These are phyloP conservation scores for Sanghuangporus sanghuang DNA, from an alignment of 1,284 basidiomycete genomes.

Conservation along the genomic window DNA sequence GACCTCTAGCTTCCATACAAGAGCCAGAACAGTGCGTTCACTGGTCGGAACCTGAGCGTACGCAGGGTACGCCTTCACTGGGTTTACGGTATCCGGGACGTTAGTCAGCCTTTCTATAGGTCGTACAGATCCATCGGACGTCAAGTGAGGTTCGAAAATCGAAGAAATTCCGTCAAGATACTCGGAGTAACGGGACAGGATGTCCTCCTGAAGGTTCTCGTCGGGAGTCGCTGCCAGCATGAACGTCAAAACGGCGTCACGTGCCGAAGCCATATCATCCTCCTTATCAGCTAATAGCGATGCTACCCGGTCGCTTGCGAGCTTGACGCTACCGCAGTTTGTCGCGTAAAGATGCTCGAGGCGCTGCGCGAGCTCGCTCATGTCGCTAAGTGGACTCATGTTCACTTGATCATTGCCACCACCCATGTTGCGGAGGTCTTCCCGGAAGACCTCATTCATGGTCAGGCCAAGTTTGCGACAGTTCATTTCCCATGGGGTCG, in stretches of 20 bases:
- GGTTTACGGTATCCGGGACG: conserved; percentile 67
- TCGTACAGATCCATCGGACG: conserved; percentile 40
- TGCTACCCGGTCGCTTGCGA: background rate
- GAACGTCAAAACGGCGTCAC: conserved; percentile 65
- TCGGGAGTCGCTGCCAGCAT: conserved; percentile 72
- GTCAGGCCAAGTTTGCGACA: conserved; percentile 41
- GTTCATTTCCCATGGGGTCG: conserved; percentile 52
- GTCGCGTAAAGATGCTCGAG: conserved; percentile 11
- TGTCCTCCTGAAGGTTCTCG: conserved; percentile 39
- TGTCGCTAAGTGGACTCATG: background rate
- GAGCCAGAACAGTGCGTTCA: conserved; percentile 48
- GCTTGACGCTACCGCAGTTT: conserved; percentile 2
- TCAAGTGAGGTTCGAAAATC: conserved; percentile 42
- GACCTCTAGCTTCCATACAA: conserved; percentile 80
- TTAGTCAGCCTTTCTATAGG: conserved; percentile 40
- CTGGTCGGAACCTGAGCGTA: conserved; percentile 66
- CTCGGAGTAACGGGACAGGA: conserved; percentile 46
- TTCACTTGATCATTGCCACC: background rate
- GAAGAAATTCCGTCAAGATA: conserved; percentile 48
- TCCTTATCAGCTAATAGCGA: background rate
- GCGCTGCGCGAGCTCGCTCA: conserved; percentile 1
- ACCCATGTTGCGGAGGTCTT: background rate
- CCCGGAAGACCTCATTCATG: background rate
- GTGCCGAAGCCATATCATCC: conserved; percentile 21
- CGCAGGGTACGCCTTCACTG: conserved; percentile 67